Evolutionary conservation across 2,329 filamentous ascomycete species (phyloP).

Genomic region (Coniella lustricola): DNA sequence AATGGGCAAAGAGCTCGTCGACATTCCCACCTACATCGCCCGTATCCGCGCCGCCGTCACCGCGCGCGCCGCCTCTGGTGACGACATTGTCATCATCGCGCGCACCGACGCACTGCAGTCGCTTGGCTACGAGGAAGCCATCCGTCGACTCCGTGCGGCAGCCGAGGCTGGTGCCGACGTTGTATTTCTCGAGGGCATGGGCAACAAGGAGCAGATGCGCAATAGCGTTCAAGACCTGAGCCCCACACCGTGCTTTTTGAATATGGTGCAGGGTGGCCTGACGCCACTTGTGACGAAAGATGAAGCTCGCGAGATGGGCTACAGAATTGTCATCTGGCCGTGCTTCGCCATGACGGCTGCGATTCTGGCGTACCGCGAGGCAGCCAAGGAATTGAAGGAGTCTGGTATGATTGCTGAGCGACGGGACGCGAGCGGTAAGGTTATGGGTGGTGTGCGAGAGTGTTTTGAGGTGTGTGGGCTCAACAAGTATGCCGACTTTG

Average conservation of each 20-base stretch:
- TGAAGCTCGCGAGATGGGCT: constrained; percentile 25
- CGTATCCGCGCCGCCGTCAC: constrained; percentile 49
- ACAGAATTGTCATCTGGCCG: constrained; percentile 27
- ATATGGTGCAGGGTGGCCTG: constrained; percentile 27
- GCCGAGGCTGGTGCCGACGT: constrained; percentile 51
- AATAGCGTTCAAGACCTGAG: constrained; percentile 14
- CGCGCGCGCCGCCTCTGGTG: constrained; percentile 39
- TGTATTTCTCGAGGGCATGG: constrained; percentile 53
- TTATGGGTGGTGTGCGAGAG: constrained; percentile 23
- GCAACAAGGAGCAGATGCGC: constrained; percentile 36
- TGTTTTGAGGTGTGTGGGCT: constrained; percentile 26
- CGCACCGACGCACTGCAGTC: constrained; percentile 55
- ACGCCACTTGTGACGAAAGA: constrained; percentile 24
- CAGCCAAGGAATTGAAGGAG: constrained; percentile 25
- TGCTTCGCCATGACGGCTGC: constrained; percentile 25
- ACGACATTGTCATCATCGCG: constrained; percentile 58
- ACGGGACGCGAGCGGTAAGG: constrained; percentile 20
- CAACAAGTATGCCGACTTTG: constrained; percentile 23
- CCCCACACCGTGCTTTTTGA: constrained; percentile 26
- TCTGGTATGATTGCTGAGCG: constrained; percentile 25
- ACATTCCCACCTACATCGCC: constrained; percentile 39
- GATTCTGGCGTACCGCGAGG: constrained; percentile 25
- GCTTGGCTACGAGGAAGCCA: constrained; percentile 49
- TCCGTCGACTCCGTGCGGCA: constrained; percentile 43
- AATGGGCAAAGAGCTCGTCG: constrained; percentile 52